Percentiles rank a stretch among this genome's conserved stretches.
These are phyloP conservation scores for Juncus inflexus DNA, from an alignment of 176 grass and related monocot species.

Conservation along the genomic window DNA sequence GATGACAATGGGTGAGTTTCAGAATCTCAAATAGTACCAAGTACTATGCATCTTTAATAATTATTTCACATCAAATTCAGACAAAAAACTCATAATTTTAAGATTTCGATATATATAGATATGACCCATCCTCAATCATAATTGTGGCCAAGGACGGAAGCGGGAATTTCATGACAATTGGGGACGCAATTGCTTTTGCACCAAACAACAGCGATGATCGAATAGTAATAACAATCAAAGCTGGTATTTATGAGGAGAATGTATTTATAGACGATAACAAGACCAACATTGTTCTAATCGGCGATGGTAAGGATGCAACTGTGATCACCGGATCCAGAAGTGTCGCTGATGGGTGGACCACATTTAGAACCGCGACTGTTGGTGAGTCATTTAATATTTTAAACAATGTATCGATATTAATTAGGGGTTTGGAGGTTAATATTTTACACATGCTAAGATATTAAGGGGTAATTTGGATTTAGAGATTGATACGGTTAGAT, in stretches of 20 bases:
- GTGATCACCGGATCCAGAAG: constrained; percentile 66
- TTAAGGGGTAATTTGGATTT: too few relatives aligned
- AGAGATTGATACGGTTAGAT: too few relatives aligned
- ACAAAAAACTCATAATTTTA: too few relatives aligned
- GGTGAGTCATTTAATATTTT: constrained; percentile 27
- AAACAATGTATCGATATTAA: neutral
- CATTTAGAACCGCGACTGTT: constrained; percentile 64
- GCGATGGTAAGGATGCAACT: constrained; percentile 47
- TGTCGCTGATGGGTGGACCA: constrained; percentile 54
- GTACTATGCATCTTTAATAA: too few relatives aligned
- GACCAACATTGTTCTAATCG: constrained; percentile 52
- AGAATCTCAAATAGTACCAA: too few relatives aligned
- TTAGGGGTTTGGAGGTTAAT: neutral
- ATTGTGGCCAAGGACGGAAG: constrained; percentile 64
- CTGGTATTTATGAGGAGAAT: constrained; percentile 76
- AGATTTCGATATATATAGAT: neutral
- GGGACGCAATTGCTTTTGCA: constrained; percentile 51
- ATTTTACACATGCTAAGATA: neutral
- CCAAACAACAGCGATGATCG: constrained; percentile 44
- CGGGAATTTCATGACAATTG: constrained; percentile 51
- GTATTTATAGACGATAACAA: constrained; percentile 50
- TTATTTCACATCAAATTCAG: too few relatives aligned
- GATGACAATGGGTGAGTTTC: neutral
- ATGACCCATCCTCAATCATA: constrained; percentile 31
- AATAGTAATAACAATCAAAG: constrained; percentile 52